These are phyloP conservation scores for Bidens hawaiensis DNA, from an alignment of 140 eudicot species.

Conservation along the genomic window DNA sequence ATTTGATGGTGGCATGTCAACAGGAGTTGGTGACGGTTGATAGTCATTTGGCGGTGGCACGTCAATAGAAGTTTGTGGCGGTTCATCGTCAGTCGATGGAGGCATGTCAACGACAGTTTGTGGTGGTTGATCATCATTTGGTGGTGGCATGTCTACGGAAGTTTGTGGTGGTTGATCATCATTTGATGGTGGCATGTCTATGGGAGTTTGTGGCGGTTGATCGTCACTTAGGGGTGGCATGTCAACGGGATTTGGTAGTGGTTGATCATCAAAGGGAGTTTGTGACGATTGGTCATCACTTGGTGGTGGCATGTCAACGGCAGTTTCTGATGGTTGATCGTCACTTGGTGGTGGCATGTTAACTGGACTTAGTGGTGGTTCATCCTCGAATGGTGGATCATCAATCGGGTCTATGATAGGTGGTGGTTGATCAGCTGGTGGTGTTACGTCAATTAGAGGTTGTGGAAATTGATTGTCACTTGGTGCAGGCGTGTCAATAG, in stretches of 20 bases:
- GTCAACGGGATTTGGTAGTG: too few species aligned
- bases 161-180: constrained; percentile 14
- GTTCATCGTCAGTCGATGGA: background rate
- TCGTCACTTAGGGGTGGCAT: too few species aligned
- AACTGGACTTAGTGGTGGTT: constrained; percentile 1
- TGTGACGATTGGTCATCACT: background rate
- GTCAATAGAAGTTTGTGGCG: background rate
- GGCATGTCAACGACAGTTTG: background rate
- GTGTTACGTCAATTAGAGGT: background rate
- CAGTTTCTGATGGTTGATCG: constrained; percentile 10
- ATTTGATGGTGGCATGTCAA: background rate
- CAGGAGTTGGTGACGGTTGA: constrained; percentile 2
- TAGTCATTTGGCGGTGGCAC: background rate
- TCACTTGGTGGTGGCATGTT: constrained; percentile 13
- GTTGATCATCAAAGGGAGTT: too few species aligned
- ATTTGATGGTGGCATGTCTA: background rate
- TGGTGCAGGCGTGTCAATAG: background rate
- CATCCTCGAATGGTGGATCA: background rate
- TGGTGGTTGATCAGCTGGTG: background rate
- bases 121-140: background rate
- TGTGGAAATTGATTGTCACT: background rate
- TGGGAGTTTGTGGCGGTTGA: background rate
- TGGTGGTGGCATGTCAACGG: background rate
- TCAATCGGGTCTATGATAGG: constrained; percentile 8
- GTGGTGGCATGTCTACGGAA: background rate